Conservation (phyloP, 352 stramenopile genomes). For the Globisporangium paroecandrum region DNA sequence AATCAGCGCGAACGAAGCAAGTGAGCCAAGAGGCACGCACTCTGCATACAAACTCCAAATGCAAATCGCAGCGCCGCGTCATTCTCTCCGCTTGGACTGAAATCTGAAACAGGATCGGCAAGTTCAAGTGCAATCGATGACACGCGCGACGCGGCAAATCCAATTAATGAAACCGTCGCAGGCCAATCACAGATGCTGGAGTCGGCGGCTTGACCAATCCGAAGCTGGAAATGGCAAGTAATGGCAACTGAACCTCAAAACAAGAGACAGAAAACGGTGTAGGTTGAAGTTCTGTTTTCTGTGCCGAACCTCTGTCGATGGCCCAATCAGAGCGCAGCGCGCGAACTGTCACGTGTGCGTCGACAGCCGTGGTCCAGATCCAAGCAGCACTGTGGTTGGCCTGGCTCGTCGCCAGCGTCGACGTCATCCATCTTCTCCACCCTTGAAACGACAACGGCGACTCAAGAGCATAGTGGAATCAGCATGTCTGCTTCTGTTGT, state of each 20-base stretch:
- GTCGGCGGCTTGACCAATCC: constrained; percentile 4
- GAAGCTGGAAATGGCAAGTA: background rate
- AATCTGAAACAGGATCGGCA: background rate
- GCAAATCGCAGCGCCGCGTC: background rate
- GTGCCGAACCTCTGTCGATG: background rate
- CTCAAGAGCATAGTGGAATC: too few species aligned
- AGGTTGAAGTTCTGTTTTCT: constrained; percentile 14
- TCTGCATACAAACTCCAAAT: constrained; percentile 3
- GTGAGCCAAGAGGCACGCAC: background rate
- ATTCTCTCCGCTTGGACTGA: background rate
- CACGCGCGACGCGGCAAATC: constrained; percentile 29
- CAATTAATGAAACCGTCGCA: constrained; percentile 10
- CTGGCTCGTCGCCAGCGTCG: background rate
- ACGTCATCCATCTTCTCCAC: background rate
- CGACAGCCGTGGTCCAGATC: background rate
- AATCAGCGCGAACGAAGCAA: background rate
- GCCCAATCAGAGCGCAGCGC: constrained; percentile 3
- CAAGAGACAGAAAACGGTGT: constrained; percentile 10
- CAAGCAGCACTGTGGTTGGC: constrained; percentile 2
- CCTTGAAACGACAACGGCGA: too few species aligned
- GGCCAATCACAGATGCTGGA: background rate
- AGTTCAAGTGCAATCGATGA: constrained; percentile 33
- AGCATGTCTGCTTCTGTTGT: too few species aligned
- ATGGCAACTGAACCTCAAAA: constrained; percentile 1
- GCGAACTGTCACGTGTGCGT: background rate